Evolutionary conservation across 768 basidiomycete genomes (phyloP).

Genomic region (Rhizopogon salebrosus): DNA sequence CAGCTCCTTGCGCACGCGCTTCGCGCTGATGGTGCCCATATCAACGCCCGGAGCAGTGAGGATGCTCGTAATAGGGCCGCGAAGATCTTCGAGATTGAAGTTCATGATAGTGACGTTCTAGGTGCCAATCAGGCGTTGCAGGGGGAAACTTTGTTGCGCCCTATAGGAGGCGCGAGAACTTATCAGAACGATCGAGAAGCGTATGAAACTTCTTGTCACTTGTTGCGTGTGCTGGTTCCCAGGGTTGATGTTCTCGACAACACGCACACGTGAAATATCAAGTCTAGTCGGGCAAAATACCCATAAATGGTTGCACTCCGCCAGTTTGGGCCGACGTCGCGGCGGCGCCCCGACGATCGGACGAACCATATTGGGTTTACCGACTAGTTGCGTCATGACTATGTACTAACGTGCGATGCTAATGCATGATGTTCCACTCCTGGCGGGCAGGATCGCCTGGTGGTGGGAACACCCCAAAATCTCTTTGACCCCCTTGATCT

Average conservation of each 20-base stretch:
- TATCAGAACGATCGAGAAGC: background rate
- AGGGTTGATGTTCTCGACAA: background rate
- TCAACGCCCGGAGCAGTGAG: conserved; percentile 74
- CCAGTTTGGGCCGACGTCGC: too few relatives aligned
- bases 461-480: conserved; percentile 52
- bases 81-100: conserved; percentile 49
- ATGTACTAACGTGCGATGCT: conserved; percentile 8
- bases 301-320: background rate
- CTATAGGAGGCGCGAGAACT: background rate
- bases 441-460: conserved; percentile 58
- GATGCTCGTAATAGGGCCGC: conserved; percentile 61
- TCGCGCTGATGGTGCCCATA: conserved; percentile 78
- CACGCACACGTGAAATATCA: background rate
- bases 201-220: background rate
- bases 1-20: conserved; percentile 77
- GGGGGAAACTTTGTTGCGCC: background rate
- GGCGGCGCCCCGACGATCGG: too few relatives aligned
- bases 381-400: background rate
- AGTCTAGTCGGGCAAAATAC: background rate
- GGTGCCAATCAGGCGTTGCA: background rate
- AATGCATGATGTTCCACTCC: conserved; percentile 63
- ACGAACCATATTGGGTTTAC: too few relatives aligned
- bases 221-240: background rate
- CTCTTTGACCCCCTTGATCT: conserved; percentile 27
- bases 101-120: conserved; percentile 33